phyloP scores from a whole-genome alignment of 441 rosid genomes.

The Gossypium laxum region DNA sequence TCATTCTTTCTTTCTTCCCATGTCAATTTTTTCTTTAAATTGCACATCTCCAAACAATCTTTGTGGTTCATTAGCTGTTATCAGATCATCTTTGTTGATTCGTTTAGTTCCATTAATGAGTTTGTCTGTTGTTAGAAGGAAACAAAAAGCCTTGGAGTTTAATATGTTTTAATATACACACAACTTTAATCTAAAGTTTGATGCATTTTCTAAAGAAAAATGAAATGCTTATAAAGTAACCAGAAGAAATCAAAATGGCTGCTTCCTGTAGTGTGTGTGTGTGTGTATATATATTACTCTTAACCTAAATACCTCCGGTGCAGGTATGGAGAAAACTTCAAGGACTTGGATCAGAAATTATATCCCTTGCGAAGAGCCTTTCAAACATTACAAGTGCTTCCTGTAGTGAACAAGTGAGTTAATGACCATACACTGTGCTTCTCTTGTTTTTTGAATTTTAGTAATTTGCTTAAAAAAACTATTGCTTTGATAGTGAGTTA shows the following conservation, averaged over 20 bases:
- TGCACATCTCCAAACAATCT: not conserved
- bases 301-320: conserved; percentile 18
- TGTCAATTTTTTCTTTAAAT: not conserved
- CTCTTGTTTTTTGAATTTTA: not conserved
- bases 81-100: not conserved
- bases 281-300: not conserved
- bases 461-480: not conserved
- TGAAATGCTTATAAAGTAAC: not conserved
- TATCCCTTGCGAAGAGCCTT: conserved; percentile 57
- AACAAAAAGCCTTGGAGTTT: not conserved
- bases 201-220: not conserved
- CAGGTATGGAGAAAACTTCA: conserved; percentile 74
- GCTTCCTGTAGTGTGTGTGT: not conserved
- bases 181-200: no score
- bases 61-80: not conserved
- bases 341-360: conserved; percentile 54
- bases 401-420: conserved; percentile 49
- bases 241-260: not conserved
- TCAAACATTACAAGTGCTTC: conserved; percentile 43
- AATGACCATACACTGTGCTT: conserved; percentile 1
- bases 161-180: no score
- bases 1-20: not conserved
- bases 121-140: not conserved
- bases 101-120: not conserved
- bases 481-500: not conserved